A percentile compares a stretch with the other conserved stretches of the same genome.
phyloP scores from a whole-genome alignment of 176 grass and related monocot species.

The Musa beccarii region DNA sequence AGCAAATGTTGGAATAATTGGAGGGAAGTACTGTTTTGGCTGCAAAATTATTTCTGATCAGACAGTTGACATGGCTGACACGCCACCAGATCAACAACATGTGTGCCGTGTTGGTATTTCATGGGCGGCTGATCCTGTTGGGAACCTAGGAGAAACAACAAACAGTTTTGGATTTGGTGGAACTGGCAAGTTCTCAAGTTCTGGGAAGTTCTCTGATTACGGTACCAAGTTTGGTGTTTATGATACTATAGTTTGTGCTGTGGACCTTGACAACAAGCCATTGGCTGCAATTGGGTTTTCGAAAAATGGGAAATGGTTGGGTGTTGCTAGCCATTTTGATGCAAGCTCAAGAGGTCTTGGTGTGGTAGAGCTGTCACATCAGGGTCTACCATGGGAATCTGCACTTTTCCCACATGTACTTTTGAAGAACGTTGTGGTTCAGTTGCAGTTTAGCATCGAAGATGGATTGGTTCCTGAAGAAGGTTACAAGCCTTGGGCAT shows the following conservation, averaged over 20 bases:
- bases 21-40: slow-evolving; percentile 58
- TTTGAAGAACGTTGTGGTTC: slow-evolving; percentile 52
- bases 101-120: slow-evolving; percentile 59
- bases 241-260: slow-evolving; percentile 49
- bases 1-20: slow-evolving; percentile 28
- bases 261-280: slow-evolving; percentile 47
- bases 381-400: slow-evolving; percentile 36
- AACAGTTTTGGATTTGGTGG: slow-evolving; percentile 56
- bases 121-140: slow-evolving; percentile 30
- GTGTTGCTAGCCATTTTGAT: slow-evolving; percentile 34
- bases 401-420: slow-evolving; percentile 49
- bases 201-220: slow-evolving; percentile 36
- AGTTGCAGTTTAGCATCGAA: slow-evolving; percentile 51
- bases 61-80: slow-evolving; percentile 45
- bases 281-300: slow-evolving; percentile 46
- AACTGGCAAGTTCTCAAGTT: slow-evolving; percentile 51
- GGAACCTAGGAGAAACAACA: slow-evolving; percentile 40
- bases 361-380: slow-evolving; percentile 24
- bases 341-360: slow-evolving; percentile 32
- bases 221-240: slow-evolving; percentile 38
- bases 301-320: slow-evolving; percentile 43
- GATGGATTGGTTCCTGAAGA: slow-evolving; percentile 41
- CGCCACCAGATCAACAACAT: slow-evolving; percentile 31
- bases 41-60: slow-evolving; percentile 47
- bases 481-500: slow-evolving; percentile 47